These are phyloP conservation scores for Colletotrichum sp. DNA, from an alignment of 2,329 filamentous ascomycete genomes.

Conservation along the genomic window DNA sequence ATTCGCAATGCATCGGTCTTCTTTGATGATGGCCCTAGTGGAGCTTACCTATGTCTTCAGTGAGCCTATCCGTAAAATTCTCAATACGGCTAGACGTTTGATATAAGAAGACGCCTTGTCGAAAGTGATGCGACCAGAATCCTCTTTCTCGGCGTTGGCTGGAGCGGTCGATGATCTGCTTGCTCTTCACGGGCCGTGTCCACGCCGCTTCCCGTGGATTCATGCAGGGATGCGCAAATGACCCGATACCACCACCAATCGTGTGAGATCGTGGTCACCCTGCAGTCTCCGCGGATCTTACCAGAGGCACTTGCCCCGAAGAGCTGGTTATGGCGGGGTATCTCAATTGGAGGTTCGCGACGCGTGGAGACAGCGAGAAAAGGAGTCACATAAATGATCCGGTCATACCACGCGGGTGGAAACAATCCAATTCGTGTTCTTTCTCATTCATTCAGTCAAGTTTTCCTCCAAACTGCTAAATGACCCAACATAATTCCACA, in stretches of 20 bases:
- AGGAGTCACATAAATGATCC: not conserved
- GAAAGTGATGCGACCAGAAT: not conserved
- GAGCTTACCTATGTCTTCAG: rapidly evolving
- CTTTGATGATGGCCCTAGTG: not conserved
- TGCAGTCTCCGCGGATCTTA: not conserved
- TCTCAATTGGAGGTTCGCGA: not conserved
- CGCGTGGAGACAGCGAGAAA: not conserved
- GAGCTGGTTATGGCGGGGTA: not conserved
- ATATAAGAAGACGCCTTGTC: not conserved
- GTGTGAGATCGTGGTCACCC: not conserved
- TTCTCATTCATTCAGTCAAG: rapidly evolving
- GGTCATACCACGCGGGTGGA: not conserved
- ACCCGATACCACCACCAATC: not conserved
- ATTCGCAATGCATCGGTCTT: not conserved
- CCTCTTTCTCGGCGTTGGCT: not conserved
- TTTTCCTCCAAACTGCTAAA: not conserved
- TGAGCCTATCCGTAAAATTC: not conserved
- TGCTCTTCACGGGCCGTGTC: not conserved
- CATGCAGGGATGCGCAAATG: not conserved
- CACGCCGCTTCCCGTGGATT: not conserved
- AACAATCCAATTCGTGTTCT: not conserved
- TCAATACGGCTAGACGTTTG: too few relatives aligned
- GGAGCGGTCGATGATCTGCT: not conserved
- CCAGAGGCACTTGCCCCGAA: rapidly evolving
- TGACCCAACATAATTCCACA: rapidly evolving